Conservation (phyloP, 2,329 filamentous ascomycete species). For the Paramyrothecium sp. region DNA sequence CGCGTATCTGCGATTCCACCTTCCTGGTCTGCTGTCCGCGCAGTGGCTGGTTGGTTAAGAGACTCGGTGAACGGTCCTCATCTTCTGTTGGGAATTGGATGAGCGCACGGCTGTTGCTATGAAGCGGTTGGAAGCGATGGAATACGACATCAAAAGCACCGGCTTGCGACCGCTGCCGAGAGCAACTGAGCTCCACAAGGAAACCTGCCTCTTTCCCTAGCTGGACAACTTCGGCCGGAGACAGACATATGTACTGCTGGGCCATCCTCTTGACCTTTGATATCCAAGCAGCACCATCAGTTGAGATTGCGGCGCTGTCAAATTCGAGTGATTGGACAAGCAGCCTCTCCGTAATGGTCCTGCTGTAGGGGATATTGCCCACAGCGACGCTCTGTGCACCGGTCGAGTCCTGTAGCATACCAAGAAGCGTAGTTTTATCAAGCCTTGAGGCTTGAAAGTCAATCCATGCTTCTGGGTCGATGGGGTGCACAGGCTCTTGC, state of each 20-base stretch:
- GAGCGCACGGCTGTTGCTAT: neutral
- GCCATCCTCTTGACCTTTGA: conserved; percentile 6
- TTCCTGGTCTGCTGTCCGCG: neutral
- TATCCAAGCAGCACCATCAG: neutral
- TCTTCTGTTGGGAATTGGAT: conserved; percentile 12
- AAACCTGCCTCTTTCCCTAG: conserved; percentile 34
- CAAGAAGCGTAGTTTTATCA: conserved; percentile 1
- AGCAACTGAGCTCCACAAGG: conserved; percentile 41
- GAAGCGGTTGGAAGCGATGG: conserved; percentile 13
- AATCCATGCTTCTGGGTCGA: conserved; percentile 5
- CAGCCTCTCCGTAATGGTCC: conserved; percentile 23
- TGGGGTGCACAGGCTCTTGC: neutral
- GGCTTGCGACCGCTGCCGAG: conserved; percentile 25
- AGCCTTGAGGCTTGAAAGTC: conserved; percentile 7
- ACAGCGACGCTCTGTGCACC: neutral
- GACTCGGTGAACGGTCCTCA: neutral
- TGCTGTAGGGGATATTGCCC: conserved; percentile 20
- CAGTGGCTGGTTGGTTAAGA: neutral
- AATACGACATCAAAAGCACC: conserved; percentile 14
- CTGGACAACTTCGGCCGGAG: conserved; percentile 12
- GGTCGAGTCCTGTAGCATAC: conserved; percentile 3
- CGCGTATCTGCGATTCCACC: neutral
- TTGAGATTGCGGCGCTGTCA: neutral
- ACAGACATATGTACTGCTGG: conserved; percentile 1
- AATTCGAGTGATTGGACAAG: conserved; percentile 10